Base-by-base conservation (phyloP, 192 early-diverging fungal genomes). In the Mortierella antarctica region DNA sequence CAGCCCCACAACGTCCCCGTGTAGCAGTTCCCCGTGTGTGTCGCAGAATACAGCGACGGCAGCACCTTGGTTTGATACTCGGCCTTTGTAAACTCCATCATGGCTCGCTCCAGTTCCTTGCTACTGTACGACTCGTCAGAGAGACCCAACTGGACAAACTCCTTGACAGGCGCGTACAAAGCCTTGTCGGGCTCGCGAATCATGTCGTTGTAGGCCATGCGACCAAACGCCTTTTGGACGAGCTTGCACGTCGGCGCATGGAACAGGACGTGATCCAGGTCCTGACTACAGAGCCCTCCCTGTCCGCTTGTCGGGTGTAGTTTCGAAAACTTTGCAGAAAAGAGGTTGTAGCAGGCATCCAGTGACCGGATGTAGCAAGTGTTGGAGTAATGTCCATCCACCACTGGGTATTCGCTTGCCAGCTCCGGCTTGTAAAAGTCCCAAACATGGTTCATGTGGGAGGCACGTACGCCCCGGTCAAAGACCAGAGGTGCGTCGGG, bases 371-470 rank as follows among this genome's bases (percentile, higher is more conserved):
- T 86, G 83, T 98, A 99, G 86, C 96, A 98, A 14, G 88, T 88
- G 86, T 95, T 95, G 54, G 94, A 95, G 58, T 97, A 92, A 42
- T 95, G 94, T 8, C 98, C 98, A 83, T 99, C 98, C 53, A 99
- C 98, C 44, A 91, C 92, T 57, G 98, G 98, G 88, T 95, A 99
- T 86, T 99, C 98, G 65, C 94, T 96, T 64, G 93, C 91, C 73
- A 98, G 89, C 88, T 99, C 92, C 64, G 98, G 97, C 92, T 99
- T 99, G 92, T 98, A 99, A 70, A 99, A 99, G 74, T 99, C 98
- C 86, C 95, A 99, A 47, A 91, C 92, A 85, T 99, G 96, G 82
- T 96, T 94, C 94, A 99, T 97, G 85, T 97, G 93, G 40, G 96
- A 96, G 56, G 89, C 83, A 50, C 97, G 92, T 51, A 98, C 86